Percentiles rank a stretch among this genome's conserved stretches.
phyloP scores from a whole-genome alignment of 179 eudicot genomes.

The Spergularia azorica region DNA sequence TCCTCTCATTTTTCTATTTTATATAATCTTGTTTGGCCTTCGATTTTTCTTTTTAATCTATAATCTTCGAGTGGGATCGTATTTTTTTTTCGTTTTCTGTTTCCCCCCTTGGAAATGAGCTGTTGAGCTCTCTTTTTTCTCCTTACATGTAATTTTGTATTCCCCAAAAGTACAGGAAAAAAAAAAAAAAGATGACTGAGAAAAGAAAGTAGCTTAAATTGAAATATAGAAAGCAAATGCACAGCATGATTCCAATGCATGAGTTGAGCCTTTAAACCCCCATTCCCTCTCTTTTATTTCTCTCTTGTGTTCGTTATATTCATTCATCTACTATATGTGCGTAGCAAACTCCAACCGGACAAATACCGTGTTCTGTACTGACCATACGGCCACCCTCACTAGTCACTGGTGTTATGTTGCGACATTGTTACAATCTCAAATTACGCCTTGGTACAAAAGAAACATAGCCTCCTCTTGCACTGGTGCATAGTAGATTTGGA shows the following conservation, averaged over 20 bases:
- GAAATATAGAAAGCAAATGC: constrained; percentile 28
- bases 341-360: too few relatives aligned
- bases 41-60: not conserved
- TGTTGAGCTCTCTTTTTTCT: constrained; percentile 21
- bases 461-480: too few relatives aligned
- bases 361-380: too few relatives aligned
- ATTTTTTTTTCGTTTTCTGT: constrained; percentile 8
- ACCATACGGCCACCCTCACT: too few relatives aligned
- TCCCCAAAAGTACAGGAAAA: not conserved
- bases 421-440: too few relatives aligned
- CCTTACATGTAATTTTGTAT: constrained; percentile 26
- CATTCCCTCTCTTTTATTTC: too few relatives aligned
- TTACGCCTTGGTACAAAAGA: too few relatives aligned
- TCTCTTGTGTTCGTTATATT: too few relatives aligned
- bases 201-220: constrained; percentile 25
- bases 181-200: constrained; percentile 20
- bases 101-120: constrained; percentile 14
- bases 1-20: constrained; percentile 1
- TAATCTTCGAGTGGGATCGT: constrained; percentile 26
- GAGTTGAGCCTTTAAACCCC: not conserved
- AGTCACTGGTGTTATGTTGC: too few relatives aligned
- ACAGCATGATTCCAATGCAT: constrained; percentile 22
- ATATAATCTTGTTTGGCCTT: not conserved
- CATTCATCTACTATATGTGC: too few relatives aligned
- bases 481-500: too few relatives aligned